Percentiles rank a stretch among this genome's conserved stretches.
Evolutionary conservation across 495 filamentous ascomycete genomes (phyloP).

Genomic region (Penicillium samsonianum): DNA sequence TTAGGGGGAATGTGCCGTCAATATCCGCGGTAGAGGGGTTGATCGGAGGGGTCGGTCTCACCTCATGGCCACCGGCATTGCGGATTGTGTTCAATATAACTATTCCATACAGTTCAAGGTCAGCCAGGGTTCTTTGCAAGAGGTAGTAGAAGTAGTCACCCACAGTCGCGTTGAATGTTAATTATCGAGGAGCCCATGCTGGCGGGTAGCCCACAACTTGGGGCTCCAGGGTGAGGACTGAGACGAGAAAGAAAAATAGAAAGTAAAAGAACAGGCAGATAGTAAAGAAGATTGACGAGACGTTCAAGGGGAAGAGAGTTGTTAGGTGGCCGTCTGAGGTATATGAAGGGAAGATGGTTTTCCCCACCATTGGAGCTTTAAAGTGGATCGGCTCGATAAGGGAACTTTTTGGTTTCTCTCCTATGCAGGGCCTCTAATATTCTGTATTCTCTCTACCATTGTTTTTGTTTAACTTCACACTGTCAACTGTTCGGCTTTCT

Average conservation of each 20-base stretch:
- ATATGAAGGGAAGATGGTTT: conserved; percentile 31
- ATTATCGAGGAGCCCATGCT: conserved; percentile 54
- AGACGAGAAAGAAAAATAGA: not conserved
- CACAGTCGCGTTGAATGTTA: conserved; percentile 54
- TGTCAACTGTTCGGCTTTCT: not conserved
- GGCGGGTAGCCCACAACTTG: conserved; percentile 41
- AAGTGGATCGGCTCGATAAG: conserved; percentile 37
- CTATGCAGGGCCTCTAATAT: not conserved
- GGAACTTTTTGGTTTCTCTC: conserved; percentile 12
- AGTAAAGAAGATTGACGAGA: not conserved
- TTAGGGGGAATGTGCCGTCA: conserved; percentile 23
- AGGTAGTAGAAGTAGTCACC: conserved; percentile 20
- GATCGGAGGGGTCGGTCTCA: conserved; percentile 34
- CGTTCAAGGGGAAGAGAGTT: conserved; percentile 9
- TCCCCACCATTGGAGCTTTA: conserved; percentile 37
- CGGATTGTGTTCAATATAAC: conserved; percentile 62
- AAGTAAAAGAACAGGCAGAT: no score
- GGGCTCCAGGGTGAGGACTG: conserved; percentile 6
- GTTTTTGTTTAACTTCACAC: not conserved
- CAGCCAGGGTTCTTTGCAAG: conserved; percentile 9
- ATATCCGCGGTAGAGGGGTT: conserved; percentile 30
- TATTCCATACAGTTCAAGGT: conserved; percentile 24
- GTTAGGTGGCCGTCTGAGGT: conserved; percentile 29
- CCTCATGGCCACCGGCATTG: conserved; percentile 59
- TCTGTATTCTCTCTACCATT: not conserved